These are phyloP conservation scores for Kalmusia sp. DNA, from an alignment of 2,329 filamentous ascomycete genomes.

Conservation along the genomic window DNA sequence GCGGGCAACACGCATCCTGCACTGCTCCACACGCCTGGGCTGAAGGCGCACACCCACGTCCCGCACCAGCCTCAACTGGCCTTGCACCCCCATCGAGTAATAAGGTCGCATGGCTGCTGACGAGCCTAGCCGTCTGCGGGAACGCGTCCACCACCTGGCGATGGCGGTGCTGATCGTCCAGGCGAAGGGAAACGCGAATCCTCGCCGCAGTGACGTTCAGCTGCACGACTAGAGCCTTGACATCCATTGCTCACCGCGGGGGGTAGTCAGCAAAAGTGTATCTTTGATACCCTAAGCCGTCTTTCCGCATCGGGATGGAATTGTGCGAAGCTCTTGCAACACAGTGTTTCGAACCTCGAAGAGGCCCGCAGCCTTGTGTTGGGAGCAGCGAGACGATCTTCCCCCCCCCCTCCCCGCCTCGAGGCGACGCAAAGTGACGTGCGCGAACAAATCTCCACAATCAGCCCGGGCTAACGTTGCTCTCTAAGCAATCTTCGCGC, in stretches of 20 bases:
- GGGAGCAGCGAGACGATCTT: too few relatives aligned
- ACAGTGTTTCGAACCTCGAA: not conserved
- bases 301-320: not conserved
- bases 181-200: not conserved
- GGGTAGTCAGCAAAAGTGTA: not conserved
- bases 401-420: not conserved
- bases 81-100: constrained; percentile 4
- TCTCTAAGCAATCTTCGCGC: not conserved
- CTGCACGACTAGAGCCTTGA: too few relatives aligned
- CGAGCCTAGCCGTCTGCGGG: constrained; percentile 1
- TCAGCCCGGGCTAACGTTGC: constrained; percentile 2
- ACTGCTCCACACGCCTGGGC: too few relatives aligned
- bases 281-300: not conserved
- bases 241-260: too few relatives aligned
- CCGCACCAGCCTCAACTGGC: constrained; percentile 17
- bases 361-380: constrained; percentile 1
- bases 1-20: not conserved
- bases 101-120: constrained; percentile 4
- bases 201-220: not conserved
- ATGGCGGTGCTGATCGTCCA: constrained; percentile 10
- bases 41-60: not conserved
- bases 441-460: constrained; percentile 4
- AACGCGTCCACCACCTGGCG: not conserved
- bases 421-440: constrained; percentile 5
- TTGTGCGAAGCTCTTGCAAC: not conserved